Base-by-base conservation (phyloP, 2,329 filamentous ascomycete species). In the Lasiodiplodia gonubiensis region DNA sequence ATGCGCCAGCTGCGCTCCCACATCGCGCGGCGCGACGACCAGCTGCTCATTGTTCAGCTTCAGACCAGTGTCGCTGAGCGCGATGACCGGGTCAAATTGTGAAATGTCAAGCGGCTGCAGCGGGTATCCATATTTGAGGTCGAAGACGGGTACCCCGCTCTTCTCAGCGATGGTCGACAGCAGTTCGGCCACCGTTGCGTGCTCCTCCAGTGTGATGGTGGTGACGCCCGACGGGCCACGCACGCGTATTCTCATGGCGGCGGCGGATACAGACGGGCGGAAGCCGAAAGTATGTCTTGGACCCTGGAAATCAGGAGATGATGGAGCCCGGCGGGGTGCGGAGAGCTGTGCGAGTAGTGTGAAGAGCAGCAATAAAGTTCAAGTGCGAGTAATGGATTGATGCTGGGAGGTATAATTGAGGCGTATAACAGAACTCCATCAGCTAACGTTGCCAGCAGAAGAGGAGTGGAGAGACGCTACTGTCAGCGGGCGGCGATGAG, bases 41-140 rank as follows among this genome's bases (percentile, higher is more conserved):
- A 92, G 83, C 74, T 90, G 89, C 71, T 91, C 88, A 49, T 89
- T 89, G 73, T 91, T 85, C 25, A 92, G 80, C 63, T 87, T 87
- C 65, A 90, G 77, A 10, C 85, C 87, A 1, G 89, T 82, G 65
- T 89, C 84, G 35, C 76, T 82, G 73, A 86, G 85, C 70, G 73
- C 80, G 70, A 80, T 85, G 37, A 77, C 74, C 70, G 79, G 77
- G 68, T 86, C 83, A 35, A 85, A 84, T 49, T 81, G 76, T 46
- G 86, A 84, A 11, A 90, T 81, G 42, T 88, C 84, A 18, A 98
- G 84, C 0, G 88, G 83, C 74, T 90, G 88, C 27, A 92, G 89
- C 0, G 94, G 94, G 73, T 91, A 97, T 42, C 93, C 93, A 79
- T 90, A 92, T 82, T 95, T 97, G 70, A 97, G 82, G 52, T 91